These are phyloP conservation scores for Thalassiosira livingstoniorum DNA, from an alignment of 352 stramenopile genomes.

Conservation along the genomic window DNA sequence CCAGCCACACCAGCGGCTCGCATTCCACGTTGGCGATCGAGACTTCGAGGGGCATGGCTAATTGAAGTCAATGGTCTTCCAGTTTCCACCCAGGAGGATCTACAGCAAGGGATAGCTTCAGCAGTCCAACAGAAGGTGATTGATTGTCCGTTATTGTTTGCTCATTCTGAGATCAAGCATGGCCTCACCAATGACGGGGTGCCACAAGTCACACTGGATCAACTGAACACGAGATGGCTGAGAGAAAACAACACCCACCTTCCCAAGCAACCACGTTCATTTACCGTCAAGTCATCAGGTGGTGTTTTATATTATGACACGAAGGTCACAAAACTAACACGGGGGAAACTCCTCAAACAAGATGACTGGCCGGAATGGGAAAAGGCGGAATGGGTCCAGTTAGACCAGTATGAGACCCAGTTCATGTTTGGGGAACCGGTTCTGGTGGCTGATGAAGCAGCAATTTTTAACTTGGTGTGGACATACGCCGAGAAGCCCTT, in stretches of 20 bases:
- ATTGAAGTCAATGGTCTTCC: slow-evolving; percentile 1
- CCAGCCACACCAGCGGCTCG: slow-evolving; percentile 1
- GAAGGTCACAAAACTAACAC: slow-evolving; percentile 23
- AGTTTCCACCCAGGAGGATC: not conserved
- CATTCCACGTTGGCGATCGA: slow-evolving; percentile 1
- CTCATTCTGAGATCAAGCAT: not conserved
- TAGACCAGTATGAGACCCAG: slow-evolving; percentile 41
- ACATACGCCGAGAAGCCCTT: slow-evolving; percentile 18
- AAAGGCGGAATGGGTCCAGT: slow-evolving; percentile 30
- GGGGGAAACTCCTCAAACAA: slow-evolving; percentile 21
- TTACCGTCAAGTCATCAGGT: not conserved
- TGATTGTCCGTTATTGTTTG: not conserved
- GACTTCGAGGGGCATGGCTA: slow-evolving; percentile 16
- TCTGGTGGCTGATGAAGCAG: not conserved
- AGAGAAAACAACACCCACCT: not conserved
- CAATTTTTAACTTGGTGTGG: slow-evolving; percentile 36
- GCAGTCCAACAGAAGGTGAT: not conserved
- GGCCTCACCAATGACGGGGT: slow-evolving; percentile 4
- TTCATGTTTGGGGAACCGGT: slow-evolving; percentile 47
- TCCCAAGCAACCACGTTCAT: not conserved
- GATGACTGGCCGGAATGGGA: slow-evolving; percentile 38
- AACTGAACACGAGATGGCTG: not conserved
- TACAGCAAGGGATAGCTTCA: not conserved
- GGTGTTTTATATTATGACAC: slow-evolving; percentile 4
- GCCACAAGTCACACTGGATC: slow-evolving; percentile 9